These are phyloP conservation scores for Aspergillus ruber DNA, from an alignment of 2,329 filamentous ascomycete genomes.

Conservation along the genomic window DNA sequence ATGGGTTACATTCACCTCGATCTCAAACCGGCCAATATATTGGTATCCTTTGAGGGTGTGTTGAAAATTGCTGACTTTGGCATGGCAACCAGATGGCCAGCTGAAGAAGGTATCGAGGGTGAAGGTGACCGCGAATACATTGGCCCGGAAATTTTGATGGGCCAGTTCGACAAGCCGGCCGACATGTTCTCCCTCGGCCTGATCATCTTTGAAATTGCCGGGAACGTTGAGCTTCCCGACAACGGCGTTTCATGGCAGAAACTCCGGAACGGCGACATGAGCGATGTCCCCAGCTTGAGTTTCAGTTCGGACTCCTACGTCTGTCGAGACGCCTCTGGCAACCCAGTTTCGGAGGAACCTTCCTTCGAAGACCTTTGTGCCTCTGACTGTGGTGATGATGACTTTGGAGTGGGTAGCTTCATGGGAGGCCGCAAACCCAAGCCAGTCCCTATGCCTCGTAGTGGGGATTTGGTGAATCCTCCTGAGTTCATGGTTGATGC, in stretches of 20 bases:
- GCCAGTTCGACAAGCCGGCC: conserved; percentile 79
- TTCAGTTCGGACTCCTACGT: conserved; percentile 67
- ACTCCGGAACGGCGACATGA: conserved; percentile 80
- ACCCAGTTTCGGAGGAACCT: conserved; percentile 49
- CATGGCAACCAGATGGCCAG: conserved; percentile 72
- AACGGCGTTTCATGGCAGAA: conserved; percentile 89
- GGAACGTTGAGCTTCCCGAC: conserved; percentile 87
- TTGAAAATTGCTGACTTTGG: conserved; percentile 64
- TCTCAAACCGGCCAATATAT: conserved; percentile 59
- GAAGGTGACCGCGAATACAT: conserved; percentile 97
- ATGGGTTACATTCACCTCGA: conserved; percentile 70
- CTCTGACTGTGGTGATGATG: conserved; percentile 40
- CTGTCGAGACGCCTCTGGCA: conserved; percentile 66
- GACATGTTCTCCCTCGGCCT: conserved; percentile 92
- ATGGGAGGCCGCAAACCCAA: conserved; percentile 20
- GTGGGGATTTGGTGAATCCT: conserved; percentile 59
- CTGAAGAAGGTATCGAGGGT: conserved; percentile 68
- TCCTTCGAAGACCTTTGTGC: conserved; percentile 40
- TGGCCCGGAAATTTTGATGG: conserved; percentile 82
- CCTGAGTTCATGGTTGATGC: conserved; percentile 85
- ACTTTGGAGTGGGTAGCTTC: conserved; percentile 34
- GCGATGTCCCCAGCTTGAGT: conserved; percentile 79
- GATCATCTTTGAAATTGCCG: conserved; percentile 89
- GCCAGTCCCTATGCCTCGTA: conserved; percentile 30
- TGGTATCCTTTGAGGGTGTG: conserved; percentile 60